Base-by-base conservation (phyloP, 225 moss, liverwort and hornwort species). In the Sphagnum contortum region DNA sequence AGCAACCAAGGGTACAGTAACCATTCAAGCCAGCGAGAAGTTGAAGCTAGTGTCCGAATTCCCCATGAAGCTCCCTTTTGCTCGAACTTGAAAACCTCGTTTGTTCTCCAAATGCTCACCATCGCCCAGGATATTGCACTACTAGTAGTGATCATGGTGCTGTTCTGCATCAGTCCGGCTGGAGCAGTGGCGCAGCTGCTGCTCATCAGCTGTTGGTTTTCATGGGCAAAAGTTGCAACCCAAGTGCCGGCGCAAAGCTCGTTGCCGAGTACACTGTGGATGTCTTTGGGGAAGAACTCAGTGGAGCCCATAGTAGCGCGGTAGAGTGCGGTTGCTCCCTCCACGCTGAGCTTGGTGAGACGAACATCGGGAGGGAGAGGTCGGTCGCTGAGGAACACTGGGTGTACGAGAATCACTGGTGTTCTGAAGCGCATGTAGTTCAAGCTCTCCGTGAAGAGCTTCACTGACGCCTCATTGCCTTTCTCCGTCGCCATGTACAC, bases 221-320 rank as follows among this genome's bases (percentile, higher is more conserved):
- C 86, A 9, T 79, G 70, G 8, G 69, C 70, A 50, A 83, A 57
- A 2, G 87, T 86, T 2, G 98, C 93, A 5, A 91, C 81, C 98
- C 98, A 98, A 6, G 98, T 98, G 29, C 98, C 98, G 53, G 91
- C 98, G 71, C 98, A 98, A 14, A 98, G 82, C 57, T 84, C 74
- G 73, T 84, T 88, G 44, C 76, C 69, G 6, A 98, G 74, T 47
- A 98, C 89, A 45, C 77, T 79, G 53, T 91, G 87, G 46, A 98
- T 98, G 67, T 98, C 98, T 62, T 80, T 79, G 1, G 98, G 98
- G 54, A 98, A 98, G 59, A 98, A 98, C 66, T 98, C 98, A 47
- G 87, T 87, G 8, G 82, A 84, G 13, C 87, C 89, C 79, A 98
- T 80, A 8, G 83, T 82, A 5, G 76, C 73, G 9, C 76, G 65